Base-by-base conservation (phyloP, 768 basidiomycete species). In the Naematelia aurantialba region DNA sequence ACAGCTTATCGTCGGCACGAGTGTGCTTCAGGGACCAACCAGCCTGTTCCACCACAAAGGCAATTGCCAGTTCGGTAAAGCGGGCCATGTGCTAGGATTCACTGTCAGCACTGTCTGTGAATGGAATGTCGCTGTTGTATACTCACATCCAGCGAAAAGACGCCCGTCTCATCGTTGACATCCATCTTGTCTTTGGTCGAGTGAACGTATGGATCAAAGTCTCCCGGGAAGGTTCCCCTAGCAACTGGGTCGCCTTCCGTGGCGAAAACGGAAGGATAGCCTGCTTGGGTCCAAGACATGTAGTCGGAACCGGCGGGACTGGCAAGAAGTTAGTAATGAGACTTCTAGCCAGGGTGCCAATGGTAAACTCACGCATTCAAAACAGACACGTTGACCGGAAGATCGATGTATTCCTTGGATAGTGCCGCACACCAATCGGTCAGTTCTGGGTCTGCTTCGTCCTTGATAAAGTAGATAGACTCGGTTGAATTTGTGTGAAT, bases 21-120 rank as follows among this genome's bases (percentile, higher is more conserved):
- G 59, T 60, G 48, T 65, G 63, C 29, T 65, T 53, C 21, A 52
- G 45, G 1, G 59, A 60, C 63, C 59, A 60, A 4, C 62, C 62
- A 12, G 65, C 68, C 52, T 69, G 81, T 72, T 89, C 88, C 56
- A 89, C 83, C 17, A 83, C 86, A 73, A 85, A 87, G 0, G 86
- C 87, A 27, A 87, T 84, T 34, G 86, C 87, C 52, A 89, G 79
- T 79, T 89, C 88, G 39, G 87, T 86, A 75, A 89, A 89, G 70
- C 72, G 83, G 75, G 79, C 84, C 87, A 91, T 89, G 72, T 94
- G 91, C 13, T 79, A 45, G 46, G n/a, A 11, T 5, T 14, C 22
- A 45, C 24, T 21, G 47, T 54, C 29, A 60, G 55, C 26, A 25
- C 22, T 55, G 42, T 14, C 31, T 25, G 8, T 54, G 34, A 14